phyloP scores from a whole-genome alignment of 169 alveolate species.

The Plasmodium chabaudi region DNA sequence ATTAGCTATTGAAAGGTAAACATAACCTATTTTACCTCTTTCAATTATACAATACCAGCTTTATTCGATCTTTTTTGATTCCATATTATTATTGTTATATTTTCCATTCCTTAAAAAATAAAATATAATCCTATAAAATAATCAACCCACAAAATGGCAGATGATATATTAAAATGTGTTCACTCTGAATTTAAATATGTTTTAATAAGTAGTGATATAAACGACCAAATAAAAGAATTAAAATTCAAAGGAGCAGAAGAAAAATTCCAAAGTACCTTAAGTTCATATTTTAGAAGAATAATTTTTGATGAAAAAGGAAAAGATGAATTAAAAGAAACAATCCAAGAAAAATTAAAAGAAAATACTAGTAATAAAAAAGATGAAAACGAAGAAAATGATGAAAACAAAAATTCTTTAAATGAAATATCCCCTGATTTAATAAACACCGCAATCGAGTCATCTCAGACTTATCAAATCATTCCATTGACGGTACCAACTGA shows the following conservation, averaged over 20 bases:
- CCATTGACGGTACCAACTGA: slow-evolving; percentile 91
- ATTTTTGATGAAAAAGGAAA: slow-evolving; percentile 77
- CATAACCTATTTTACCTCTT: no score
- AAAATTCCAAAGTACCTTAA: slow-evolving; percentile 77
- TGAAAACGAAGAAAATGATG: slow-evolving; percentile 6
- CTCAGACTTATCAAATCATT: slow-evolving; percentile 87
- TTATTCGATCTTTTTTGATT: no score
- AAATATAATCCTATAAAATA: no score
- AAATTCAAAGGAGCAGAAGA: slow-evolving; percentile 83
- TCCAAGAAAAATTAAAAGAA: slow-evolving; percentile 77
- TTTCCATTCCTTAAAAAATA: no score
- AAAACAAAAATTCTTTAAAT: slow-evolving; percentile 14
- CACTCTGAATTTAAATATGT: slow-evolving; percentile 84
- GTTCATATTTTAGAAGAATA: slow-evolving; percentile 80
- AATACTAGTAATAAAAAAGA: slow-evolving; percentile 38
- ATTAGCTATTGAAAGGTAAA: no score
- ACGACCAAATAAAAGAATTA: slow-evolving; percentile 79
- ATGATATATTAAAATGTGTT: slow-evolving; percentile 48
- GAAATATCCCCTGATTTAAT: slow-evolving; percentile 50
- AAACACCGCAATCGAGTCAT: slow-evolving; percentile 62
- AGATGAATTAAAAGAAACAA: slow-evolving; percentile 76
- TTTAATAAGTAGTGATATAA: slow-evolving; percentile 82
- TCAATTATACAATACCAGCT: no score
- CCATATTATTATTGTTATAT: no score
- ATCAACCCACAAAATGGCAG: slow-evolving; percentile 32